Evolutionary conservation across 163 green algal genomes (phyloP), one percentile per base, ranked within the genome.

Genomic region (Trebouxiophyceae sp.): DNA sequence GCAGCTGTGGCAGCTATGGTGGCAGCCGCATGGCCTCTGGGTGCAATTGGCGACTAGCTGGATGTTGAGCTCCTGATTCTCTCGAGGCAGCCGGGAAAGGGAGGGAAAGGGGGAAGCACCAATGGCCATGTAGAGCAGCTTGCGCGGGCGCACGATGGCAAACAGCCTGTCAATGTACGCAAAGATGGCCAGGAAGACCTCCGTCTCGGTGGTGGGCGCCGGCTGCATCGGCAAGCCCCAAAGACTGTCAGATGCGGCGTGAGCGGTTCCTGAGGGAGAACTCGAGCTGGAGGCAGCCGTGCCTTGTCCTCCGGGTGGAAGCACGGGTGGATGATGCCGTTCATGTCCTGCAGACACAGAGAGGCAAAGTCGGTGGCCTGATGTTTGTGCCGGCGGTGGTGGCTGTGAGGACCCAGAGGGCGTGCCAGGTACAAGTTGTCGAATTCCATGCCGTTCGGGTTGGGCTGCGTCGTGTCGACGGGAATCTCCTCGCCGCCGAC

Each of bases 221-320:
- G 55, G 81, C 24, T 60, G 54, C 54, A 7, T n/a, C 12, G 8
- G 39, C 12, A 50, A n/a, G n/a, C n/a, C n/a, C 39, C 16, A 16
- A 50, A 50, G 12, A 50, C 16, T 50, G 8, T 16, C 39, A 50
- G 39, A 50, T 16, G 39, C 8, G 8, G 39, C 8, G 8, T 50
- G 39, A 16, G 39, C 16, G 39, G 39, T 50, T 16, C 8, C n/a
- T n/a, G n/a, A n/a, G n/a, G n/a, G n/a, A n/a, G n/a, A n/a, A n/a
- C n/a, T n/a, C n/a, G n/a, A n/a, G n/a, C n/a, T n/a, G n/a, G n/a
- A n/a, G n/a, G n/a, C n/a, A 29, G 50, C 12, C 56, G 34, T 61
- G 92, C 83, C 71, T 81, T 76, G 84, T 98, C 93, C 79, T 98
- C 93, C 8, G 93, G 93, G 72, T 99, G 92, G 73, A 98, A 98